These are phyloP conservation scores for Chaetomium cochliodes DNA, from an alignment of 495 filamentous ascomycete species.

Conservation along the genomic window DNA sequence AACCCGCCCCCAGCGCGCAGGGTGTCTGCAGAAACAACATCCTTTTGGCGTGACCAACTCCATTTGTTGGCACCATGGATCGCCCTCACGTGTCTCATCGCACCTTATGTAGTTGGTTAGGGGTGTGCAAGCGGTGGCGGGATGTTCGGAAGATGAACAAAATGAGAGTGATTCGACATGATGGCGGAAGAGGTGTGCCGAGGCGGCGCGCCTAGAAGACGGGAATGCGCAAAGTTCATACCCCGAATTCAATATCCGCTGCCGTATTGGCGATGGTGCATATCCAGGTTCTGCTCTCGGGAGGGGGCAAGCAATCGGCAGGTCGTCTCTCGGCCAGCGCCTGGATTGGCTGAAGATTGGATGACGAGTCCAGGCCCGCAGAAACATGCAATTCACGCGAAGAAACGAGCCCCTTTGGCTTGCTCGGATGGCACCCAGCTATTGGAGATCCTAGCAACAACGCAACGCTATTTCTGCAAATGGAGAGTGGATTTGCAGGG, in stretches of 20 bases:
- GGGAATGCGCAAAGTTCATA: too few relatives aligned
- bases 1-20: not conserved
- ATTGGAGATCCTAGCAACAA: slow-evolving; percentile 9
- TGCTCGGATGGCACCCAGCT: slow-evolving; percentile 12
- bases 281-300: slow-evolving; percentile 5
- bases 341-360: slow-evolving; percentile 17
- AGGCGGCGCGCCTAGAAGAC: too few relatives aligned
- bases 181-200: too few relatives aligned
- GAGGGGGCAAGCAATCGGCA: slow-evolving; percentile 6
- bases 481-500: slow-evolving; percentile 7
- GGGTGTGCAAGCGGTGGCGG: too few relatives aligned
- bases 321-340: not conserved
- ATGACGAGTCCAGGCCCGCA: slow-evolving; percentile 18
- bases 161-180: too few relatives aligned
- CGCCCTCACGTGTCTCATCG: not conserved
- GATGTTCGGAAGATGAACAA: too few relatives aligned
- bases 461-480: slow-evolving; percentile 5
- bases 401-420: slow-evolving; percentile 8
- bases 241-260: slow-evolving; percentile 1
- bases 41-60: not conserved
- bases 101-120: too few relatives aligned
- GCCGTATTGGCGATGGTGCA: not conserved
- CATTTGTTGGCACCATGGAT: not conserved
- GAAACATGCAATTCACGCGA: slow-evolving; percentile 1
- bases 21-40: not conserved